Percentiles rank a stretch among this genome's conserved stretches.
phyloP scores from a whole-genome alignment of 2,329 filamentous ascomycete species.

The Aspergillus oerlinghausenensis region DNA sequence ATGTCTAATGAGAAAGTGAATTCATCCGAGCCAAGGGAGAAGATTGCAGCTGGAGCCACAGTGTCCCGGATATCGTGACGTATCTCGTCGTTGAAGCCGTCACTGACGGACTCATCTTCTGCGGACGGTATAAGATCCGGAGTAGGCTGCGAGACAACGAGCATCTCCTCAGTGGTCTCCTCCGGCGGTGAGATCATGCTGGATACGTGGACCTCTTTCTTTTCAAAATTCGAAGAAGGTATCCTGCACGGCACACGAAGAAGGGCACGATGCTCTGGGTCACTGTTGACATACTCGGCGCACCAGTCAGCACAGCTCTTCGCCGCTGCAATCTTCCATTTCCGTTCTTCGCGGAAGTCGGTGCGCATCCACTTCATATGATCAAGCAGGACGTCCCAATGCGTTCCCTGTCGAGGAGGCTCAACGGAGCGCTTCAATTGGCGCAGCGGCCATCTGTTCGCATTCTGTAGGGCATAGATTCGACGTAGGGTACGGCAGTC shows the following conservation, averaged over 20 bases:
- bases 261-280: constrained; percentile 56
- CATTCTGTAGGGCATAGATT: constrained; percentile 86
- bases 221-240: constrained; percentile 21
- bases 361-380: constrained; percentile 99
- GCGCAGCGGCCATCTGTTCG: constrained; percentile 86
- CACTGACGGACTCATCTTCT: constrained; percentile 55
- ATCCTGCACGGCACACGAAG: constrained; percentile 60
- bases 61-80: constrained; percentile 41
- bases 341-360: constrained; percentile 88
- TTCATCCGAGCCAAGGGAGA: constrained; percentile 75
- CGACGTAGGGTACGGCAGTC: constrained; percentile 80
- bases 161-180: constrained; percentile 28
- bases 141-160: constrained; percentile 48
- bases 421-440: constrained; percentile 83
- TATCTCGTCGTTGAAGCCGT: constrained; percentile 43
- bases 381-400: constrained; percentile 80
- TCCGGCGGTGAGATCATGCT: constrained; percentile 29
- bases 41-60: constrained; percentile 69
- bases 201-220: constrained; percentile 23
- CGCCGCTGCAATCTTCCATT: constrained; percentile 83
- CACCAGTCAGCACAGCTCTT: constrained; percentile 77
- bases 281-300: constrained; percentile 70
- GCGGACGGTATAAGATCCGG: constrained; percentile 64
- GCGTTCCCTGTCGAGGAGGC: constrained; percentile 68
- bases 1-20: constrained; percentile 73